Conservation (phyloP, 2,329 filamentous ascomycete species). For the Fusarium palustre region DNA sequence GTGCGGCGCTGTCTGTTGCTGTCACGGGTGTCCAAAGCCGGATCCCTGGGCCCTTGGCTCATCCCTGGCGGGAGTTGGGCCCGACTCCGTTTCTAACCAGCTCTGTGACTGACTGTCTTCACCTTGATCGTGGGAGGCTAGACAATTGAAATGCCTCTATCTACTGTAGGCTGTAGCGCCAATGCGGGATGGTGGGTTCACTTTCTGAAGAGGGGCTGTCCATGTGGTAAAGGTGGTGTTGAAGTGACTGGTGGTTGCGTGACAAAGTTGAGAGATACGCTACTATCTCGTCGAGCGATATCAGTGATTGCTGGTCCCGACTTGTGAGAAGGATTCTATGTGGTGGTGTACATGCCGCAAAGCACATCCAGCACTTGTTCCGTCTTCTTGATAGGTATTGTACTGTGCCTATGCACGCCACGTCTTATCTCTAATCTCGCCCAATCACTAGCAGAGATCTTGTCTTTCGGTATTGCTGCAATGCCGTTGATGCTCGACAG, state of each 20-base stretch:
- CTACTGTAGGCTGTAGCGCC: conserved; percentile 19
- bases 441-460: conserved; percentile 24
- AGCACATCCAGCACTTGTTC: conserved; percentile 18
- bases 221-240: conserved; percentile 32
- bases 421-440: conserved; percentile 32
- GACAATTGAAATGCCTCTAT: conserved; percentile 22
- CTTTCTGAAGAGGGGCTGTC: conserved; percentile 18
- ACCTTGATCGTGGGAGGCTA: conserved; percentile 10
- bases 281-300: conserved; percentile 37
- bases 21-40: conserved; percentile 23
- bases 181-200: conserved; percentile 28
- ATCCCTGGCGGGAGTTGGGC: conserved; percentile 26
- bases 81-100: conserved; percentile 11
- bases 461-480: background rate
- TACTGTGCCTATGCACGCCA: conserved; percentile 14
- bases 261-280: conserved; percentile 34
- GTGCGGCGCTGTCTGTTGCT: conserved; percentile 41
- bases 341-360: conserved; percentile 22
- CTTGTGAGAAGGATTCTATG: conserved; percentile 29
- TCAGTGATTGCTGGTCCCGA: conserved; percentile 23
- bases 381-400: conserved; percentile 23
- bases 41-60: conserved; percentile 37
- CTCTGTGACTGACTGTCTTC: conserved; percentile 2
- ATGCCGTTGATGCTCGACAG: conserved; percentile 1
- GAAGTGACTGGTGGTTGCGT: conserved; percentile 33